A percentile compares a stretch with the other conserved stretches of the same genome.
Evolutionary conservation across 257 asterid genomes (phyloP).

Genomic region (Jacaranda copaia): DNA sequence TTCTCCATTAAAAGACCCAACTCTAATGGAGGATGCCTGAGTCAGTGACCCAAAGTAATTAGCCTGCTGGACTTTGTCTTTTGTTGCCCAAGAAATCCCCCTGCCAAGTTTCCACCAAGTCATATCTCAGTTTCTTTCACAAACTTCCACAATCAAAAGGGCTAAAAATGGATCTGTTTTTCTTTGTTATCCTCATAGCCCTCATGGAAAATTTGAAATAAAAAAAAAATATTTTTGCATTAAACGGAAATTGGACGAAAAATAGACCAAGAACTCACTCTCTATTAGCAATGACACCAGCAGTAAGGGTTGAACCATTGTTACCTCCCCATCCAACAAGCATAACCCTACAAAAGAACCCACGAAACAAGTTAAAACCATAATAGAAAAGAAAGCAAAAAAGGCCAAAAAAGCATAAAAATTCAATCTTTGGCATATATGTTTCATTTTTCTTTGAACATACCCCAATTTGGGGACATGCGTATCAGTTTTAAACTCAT

Average conservation of each 20-base stretch:
- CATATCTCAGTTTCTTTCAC: slow-evolving; percentile 35
- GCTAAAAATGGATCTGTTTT: neutral
- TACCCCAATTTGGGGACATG: slow-evolving; percentile 93
- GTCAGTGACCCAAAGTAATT: slow-evolving; percentile 95
- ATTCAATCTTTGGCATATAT: neutral
- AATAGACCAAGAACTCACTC: slow-evolving; percentile 63
- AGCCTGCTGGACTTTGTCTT: slow-evolving; percentile 90
- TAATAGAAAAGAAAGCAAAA: neutral
- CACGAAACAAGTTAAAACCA: neutral
- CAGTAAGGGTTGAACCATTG: slow-evolving; percentile 94
- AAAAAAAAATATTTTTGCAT: neutral
- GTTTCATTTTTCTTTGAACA: neutral
- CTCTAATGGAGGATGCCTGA: slow-evolving; percentile 89
- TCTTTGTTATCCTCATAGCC: neutral
- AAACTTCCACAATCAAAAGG: neutral
- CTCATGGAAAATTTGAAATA: neutral
- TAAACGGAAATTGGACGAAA: neutral
- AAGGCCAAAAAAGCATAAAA: neutral
- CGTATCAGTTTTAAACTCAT: slow-evolving; percentile 83
- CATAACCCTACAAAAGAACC: slow-evolving; percentile 69
- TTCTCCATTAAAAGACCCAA: slow-evolving; percentile 96
- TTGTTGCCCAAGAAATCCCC: slow-evolving; percentile 99
- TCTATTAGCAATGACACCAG: slow-evolving; percentile 87
- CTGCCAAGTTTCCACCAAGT: slow-evolving; percentile 48
- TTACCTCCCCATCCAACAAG: slow-evolving; percentile 99